Evolutionary conservation across 129 eudicot species (phyloP), one percentile per base, ranked within the genome.

Genomic region (Glebionis coronaria): DNA sequence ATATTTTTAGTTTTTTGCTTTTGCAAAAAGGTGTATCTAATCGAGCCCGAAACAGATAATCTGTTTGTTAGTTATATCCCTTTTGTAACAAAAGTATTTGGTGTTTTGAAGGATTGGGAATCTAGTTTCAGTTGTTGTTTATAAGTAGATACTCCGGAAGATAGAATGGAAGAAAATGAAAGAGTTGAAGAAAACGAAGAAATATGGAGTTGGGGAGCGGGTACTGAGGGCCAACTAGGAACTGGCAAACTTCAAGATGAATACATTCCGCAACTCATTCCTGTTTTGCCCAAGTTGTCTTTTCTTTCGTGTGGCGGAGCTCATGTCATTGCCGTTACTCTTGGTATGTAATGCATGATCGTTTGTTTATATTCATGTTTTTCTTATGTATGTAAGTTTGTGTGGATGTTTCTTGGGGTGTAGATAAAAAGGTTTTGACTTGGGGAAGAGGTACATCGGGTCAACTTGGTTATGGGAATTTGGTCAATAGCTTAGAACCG

Each of bases 191-290:
- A 49, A 63, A 12, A 66, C 52, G 45, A 49, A 47, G 57, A 84
- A 63, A 53, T 86, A 52, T 88, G 95, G 97, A 86, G 98, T 72
- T 93, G 97, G 98, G 98, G 98, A 52, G 98, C 97, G 10, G 98
- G 98, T 28, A 89, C 97, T 35, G 98, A 93, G 13, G 98, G 98
- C 42, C 98, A 93, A 64, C 76, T 93, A 28, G 95, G 82, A 15
- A 88, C 97, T 2, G 82, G 80, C 1, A 78, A 61, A 4, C 88
- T 82, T 46, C 76, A 81, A 79, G 98, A 88, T 42, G 88, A 84
- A 51, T 87, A 71, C 76, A 52, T 72, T 35, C 97, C 98, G 10
- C 88, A 84, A 46, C 84, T 81, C 68, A 61, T 83, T 60, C 84
- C 57, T 58, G 49, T 82, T 66, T 67, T 77, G 50, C 67, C 82